Evolutionary conservation across 345 rosid species (phyloP), one percentile per base, ranked within the genome.

Genomic region (Hibiscus tridactylites): DNA sequence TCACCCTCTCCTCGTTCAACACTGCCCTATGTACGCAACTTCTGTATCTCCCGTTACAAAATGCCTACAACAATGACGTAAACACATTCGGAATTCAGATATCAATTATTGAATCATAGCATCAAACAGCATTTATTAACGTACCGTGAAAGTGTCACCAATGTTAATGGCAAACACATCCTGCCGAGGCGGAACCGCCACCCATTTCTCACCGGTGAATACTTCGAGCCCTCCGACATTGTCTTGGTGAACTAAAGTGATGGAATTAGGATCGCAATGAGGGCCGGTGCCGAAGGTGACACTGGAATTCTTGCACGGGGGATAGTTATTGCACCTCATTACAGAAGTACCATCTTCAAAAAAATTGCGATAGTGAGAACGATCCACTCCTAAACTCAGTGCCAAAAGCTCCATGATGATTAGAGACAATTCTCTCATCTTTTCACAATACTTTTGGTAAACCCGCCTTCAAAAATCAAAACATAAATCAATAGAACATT

Each of bases 211-310:
- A 66, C 85, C 68, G 1, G 82, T 77, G 47, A 90, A 85, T 39
- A 92, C 94, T 76, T 92, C 73, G 17, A 92, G 96, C 2, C 97
- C 96, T 6, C 84, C 92, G 11, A 88, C 93, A 54, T 88, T 77
- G 68, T 90, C 96, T 77, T 92, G 96, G 69, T 90, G 92, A 79
- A 92, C 96, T 28, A 92, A 87, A 4, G 97, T 90, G n/a, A 92
- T 44, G 64, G 97, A 85, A 37, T 82, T 86, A 33, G 97, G 93
- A 80, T 92, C 97, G 29, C 82, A 79, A 72, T 92, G 97, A 77
- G 97, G 96, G 16, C 97, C 97, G 8, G 97, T 92, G 60, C 97
- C 97, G 47, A 92, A 74, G 21, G 90, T 78, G 57, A 81, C 84
- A 13, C 76, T 77, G 0, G 86, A 68, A 60, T 84, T 82, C 15